Percentiles rank a stretch among this genome's conserved stretches.
These are phyloP conservation scores for Saccharomyces hybrid DNA, from an alignment of 1,139 yeast genomes.

Conservation along the genomic window DNA sequence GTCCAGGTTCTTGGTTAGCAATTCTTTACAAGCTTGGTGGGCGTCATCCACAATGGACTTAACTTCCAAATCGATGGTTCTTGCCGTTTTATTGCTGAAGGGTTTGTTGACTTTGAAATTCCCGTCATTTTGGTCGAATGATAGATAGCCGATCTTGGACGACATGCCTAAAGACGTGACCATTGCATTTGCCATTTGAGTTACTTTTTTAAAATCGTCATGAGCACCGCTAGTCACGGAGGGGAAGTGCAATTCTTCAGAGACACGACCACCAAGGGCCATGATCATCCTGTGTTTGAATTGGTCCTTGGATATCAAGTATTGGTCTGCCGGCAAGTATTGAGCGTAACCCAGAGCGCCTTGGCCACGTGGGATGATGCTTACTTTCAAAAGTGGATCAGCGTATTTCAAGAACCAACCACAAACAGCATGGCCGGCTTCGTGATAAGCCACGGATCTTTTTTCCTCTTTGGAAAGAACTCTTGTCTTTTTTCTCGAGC, in stretches of 20 bases:
- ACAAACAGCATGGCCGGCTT: constrained; percentile 97
- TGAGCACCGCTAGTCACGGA: constrained; percentile 93
- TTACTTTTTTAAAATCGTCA: constrained; percentile 95
- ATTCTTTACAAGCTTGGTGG: constrained; percentile 56
- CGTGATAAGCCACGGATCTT: constrained; percentile 89
- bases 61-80: constrained; percentile 74
- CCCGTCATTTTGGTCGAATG: constrained; percentile 55
- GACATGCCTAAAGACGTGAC: constrained; percentile 92
- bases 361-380: constrained; percentile 93
- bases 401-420: constrained; percentile 91
- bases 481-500: constrained; percentile 81
- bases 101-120: constrained; percentile 65
- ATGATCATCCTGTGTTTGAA: constrained; percentile 85
- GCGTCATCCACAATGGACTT: constrained; percentile 75
- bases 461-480: constrained; percentile 79
- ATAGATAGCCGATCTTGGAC: constrained; percentile 68
- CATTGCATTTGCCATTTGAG: constrained; percentile 89
- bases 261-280: constrained; percentile 95
- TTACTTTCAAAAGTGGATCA: constrained; percentile 87
- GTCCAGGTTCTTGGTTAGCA: constrained; percentile 60
- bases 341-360: constrained; percentile 98
- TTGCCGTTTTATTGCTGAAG: constrained; percentile 80
- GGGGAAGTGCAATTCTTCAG: constrained; percentile 84
- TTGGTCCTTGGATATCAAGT: constrained; percentile 70
- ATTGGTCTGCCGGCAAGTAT: constrained; percentile 89